These are phyloP conservation scores for Trichoderma gracile DNA, from an alignment of 2,329 filamentous ascomycete genomes.

Conservation along the genomic window DNA sequence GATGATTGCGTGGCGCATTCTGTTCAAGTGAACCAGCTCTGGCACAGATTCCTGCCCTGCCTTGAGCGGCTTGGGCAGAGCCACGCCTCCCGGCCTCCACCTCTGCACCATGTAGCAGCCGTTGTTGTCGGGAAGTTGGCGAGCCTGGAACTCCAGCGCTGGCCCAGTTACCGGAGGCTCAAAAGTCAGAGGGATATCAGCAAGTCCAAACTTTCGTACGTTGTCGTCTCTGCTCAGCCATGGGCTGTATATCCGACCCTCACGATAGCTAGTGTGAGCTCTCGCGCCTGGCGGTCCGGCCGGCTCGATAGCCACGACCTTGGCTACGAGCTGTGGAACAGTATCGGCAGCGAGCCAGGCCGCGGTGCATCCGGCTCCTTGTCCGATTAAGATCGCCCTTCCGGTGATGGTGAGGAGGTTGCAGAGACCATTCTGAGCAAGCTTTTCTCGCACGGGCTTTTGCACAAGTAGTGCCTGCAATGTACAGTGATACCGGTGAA, in stretches of 20 bases:
- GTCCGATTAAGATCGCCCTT: constrained; percentile 48
- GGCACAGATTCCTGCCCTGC: constrained; percentile 30
- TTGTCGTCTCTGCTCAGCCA: constrained; percentile 33
- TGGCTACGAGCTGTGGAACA: constrained; percentile 49
- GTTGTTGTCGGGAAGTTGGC: background rate
- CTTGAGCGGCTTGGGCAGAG: background rate
- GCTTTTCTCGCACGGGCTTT: constrained; percentile 35
- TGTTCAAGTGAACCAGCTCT: constrained; percentile 49
- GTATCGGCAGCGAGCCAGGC: constrained; percentile 52
- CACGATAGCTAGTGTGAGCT: constrained; percentile 8
- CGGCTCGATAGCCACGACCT: constrained; percentile 55
- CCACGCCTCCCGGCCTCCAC: background rate
- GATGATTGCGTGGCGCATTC: constrained; percentile 51
- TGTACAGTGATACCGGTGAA: constrained; percentile 50
- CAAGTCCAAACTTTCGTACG: constrained; percentile 43
- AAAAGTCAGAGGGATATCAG: constrained; percentile 46
- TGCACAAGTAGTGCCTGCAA: constrained; percentile 41
- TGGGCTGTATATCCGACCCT: constrained; percentile 28
- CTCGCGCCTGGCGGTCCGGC: constrained; percentile 52
- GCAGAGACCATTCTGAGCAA: constrained; percentile 41
- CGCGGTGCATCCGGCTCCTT: constrained; percentile 51
- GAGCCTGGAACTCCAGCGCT: background rate
- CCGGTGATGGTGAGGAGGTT: constrained; percentile 47
- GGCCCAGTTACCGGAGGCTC: constrained; percentile 38
- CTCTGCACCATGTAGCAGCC: constrained; percentile 8